Evolutionary conservation across 202 grass and related monocot genomes (phyloP).

Genomic region (Panicum virgatum): DNA sequence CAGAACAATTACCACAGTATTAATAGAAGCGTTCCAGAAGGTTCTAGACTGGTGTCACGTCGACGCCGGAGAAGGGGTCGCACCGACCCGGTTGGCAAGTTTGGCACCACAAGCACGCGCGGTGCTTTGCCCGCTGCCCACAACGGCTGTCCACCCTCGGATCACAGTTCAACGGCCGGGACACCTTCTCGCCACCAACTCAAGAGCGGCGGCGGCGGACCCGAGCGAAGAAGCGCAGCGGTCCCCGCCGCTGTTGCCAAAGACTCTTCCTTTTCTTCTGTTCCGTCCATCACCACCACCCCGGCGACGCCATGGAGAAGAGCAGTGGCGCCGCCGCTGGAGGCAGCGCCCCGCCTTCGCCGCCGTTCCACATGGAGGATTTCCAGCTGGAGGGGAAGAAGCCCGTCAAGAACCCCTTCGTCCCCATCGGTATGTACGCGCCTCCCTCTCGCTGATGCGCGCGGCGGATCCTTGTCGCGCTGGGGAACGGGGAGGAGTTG

Average conservation of each 20-base stretch:
- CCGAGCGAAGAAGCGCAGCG: neutral
- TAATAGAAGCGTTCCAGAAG: no score
- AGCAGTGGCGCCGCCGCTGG: neutral
- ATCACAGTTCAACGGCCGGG: constrained; percentile 29
- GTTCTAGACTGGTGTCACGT: no score
- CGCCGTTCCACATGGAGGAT: constrained; percentile 47
- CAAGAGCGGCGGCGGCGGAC: constrained; percentile 8
- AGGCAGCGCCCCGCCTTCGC: constrained; percentile 12
- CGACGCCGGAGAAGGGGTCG: neutral
- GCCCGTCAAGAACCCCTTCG: constrained; percentile 88
- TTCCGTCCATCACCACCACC: neutral
- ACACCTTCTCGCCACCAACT: neutral
- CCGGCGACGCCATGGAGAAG: constrained; percentile 44
- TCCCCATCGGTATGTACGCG: constrained; percentile 70
- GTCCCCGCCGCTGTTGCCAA: constrained; percentile 18
- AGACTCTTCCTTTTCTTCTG: neutral
- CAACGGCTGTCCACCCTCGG: neutral
- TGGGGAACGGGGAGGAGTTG: neutral
- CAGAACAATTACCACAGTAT: no score
- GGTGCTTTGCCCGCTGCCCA: neutral
- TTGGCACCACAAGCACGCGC: constrained; percentile 2
- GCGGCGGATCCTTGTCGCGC: neutral
- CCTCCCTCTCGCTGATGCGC: neutral
- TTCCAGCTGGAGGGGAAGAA: constrained; percentile 65
- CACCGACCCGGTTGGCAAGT: constrained; percentile 20